Percentiles rank a stretch among this genome's conserved stretches.
Conservation (phyloP, 2,329 filamentous ascomycete genomes). For the Leptosphaerulina australis region DNA sequence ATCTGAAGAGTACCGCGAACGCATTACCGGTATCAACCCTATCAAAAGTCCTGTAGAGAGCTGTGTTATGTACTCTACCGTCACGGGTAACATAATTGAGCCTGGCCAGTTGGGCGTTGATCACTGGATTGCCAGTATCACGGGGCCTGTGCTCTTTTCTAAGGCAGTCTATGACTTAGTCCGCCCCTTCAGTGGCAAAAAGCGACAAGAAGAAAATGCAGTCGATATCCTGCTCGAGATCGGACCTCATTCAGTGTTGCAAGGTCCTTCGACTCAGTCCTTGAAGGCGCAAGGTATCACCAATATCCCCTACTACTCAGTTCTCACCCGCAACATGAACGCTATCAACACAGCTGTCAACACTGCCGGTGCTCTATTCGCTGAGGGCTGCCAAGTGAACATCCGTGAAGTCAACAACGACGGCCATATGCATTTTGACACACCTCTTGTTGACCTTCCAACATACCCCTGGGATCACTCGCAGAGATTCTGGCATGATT, state of each 20-base stretch:
- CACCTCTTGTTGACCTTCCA: slow-evolving; percentile 29
- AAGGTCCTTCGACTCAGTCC: slow-evolving; percentile 17
- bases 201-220: not conserved
- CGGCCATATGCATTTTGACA: not conserved
- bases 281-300: not conserved
- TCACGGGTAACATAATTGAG: not conserved
- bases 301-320: not conserved
- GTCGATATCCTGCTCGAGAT: slow-evolving; percentile 7
- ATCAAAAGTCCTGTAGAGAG: not conserved
- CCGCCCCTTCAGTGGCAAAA: not conserved
- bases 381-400: not conserved
- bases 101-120: slow-evolving; percentile 1
- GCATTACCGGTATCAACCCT: not conserved
- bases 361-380: not conserved
- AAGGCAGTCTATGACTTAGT: not conserved
- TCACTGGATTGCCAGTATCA: slow-evolving; percentile 22
- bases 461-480: slow-evolving; percentile 46
- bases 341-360: slow-evolving; percentile 4
- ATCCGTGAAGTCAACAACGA: not conserved
- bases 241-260: slow-evolving; percentile 14
- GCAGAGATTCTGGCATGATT: slow-evolving; percentile 36
- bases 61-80: slow-evolving; percentile 3
- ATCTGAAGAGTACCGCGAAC: slow-evolving; percentile 22
- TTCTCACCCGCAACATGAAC: not conserved
- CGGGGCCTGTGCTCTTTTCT: slow-evolving; percentile 12